These are phyloP conservation scores for Trypanosoma mega DNA, from an alignment of 208 protist genomes.

Conservation along the genomic window DNA sequence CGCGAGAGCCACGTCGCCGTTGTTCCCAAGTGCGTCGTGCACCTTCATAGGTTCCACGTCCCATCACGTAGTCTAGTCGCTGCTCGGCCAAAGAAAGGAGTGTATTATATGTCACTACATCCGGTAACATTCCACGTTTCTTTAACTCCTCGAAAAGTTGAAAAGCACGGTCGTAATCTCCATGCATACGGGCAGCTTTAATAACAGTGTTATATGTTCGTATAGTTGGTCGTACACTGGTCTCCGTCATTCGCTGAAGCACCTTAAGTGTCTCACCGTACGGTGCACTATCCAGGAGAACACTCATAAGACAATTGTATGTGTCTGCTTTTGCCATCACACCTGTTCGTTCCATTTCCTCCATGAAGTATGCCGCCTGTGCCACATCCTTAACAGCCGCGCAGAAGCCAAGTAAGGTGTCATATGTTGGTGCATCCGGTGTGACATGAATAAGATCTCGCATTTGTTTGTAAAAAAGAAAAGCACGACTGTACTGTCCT, in stretches of 20 bases:
- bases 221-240: constrained; percentile 53
- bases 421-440: constrained; percentile 83
- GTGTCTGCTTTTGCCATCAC: constrained; percentile 81
- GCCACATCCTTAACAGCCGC: constrained; percentile 81
- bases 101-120: constrained; percentile 92
- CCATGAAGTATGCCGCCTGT: constrained; percentile 85
- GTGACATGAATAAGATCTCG: constrained; percentile 63
- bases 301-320: constrained; percentile 92
- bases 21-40: constrained; percentile 63
- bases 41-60: constrained; percentile 35
- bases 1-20: constrained; percentile 38
- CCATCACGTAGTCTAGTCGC: constrained; percentile 80
- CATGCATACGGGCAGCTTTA: constrained; percentile 58
- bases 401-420: constrained; percentile 90
- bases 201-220: constrained; percentile 91
- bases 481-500: constrained; percentile 75
- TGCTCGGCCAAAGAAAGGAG: constrained; percentile 78
- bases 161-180: constrained; percentile 89
- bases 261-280: constrained; percentile 78
- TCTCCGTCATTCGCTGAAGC: constrained; percentile 68
- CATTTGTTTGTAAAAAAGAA: constrained; percentile 88
- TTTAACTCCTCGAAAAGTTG: constrained; percentile 93
- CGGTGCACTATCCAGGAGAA: constrained; percentile 77
- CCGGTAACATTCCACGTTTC: constrained; percentile 70
- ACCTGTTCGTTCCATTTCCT: constrained; percentile 85